Conservation (phyloP, 2,329 filamentous ascomycete genomes). For the Penicillium sp. region DNA sequence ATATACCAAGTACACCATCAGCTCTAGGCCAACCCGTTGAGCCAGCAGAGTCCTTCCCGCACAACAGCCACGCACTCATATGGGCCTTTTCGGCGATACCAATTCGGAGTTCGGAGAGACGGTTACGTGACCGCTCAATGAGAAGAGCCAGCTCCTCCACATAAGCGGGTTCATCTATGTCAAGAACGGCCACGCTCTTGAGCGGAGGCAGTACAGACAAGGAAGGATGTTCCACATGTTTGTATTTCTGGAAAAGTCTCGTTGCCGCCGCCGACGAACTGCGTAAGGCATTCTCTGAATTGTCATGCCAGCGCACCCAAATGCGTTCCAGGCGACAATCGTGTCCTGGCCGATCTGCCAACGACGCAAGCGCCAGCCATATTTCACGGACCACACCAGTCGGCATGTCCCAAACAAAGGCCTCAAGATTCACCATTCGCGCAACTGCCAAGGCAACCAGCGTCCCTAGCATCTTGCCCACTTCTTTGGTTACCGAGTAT, state of each 20-base stretch:
- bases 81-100: slow-evolving; percentile 51
- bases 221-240: slow-evolving; percentile 65
- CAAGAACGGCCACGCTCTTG: slow-evolving; percentile 65
- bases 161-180: slow-evolving; percentile 75
- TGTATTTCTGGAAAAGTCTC: slow-evolving; percentile 44
- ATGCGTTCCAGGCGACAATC: slow-evolving; percentile 62
- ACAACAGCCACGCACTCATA: slow-evolving; percentile 21
- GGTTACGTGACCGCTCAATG: slow-evolving; percentile 59
- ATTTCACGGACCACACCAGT: slow-evolving; percentile 73
- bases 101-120: slow-evolving; percentile 62
- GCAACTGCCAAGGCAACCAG: slow-evolving; percentile 69
- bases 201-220: slow-evolving; percentile 69
- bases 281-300: slow-evolving; percentile 42
- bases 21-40: slow-evolving; percentile 25
- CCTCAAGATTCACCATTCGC: slow-evolving; percentile 72
- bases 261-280: slow-evolving; percentile 12
- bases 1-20: slow-evolving; percentile 29
- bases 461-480: slow-evolving; percentile 80
- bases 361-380: slow-evolving; percentile 66
- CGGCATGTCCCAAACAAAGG: slow-evolving; percentile 82
- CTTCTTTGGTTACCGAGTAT: slow-evolving; percentile 72
- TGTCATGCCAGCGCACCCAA: slow-evolving; percentile 79
- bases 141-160: slow-evolving; percentile 73
- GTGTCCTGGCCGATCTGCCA: slow-evolving; percentile 54
- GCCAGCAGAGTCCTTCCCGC: slow-evolving; percentile 12